Evolutionary conservation across 257 asterid species (phyloP).

Genomic region (Penstemon barbatus): DNA sequence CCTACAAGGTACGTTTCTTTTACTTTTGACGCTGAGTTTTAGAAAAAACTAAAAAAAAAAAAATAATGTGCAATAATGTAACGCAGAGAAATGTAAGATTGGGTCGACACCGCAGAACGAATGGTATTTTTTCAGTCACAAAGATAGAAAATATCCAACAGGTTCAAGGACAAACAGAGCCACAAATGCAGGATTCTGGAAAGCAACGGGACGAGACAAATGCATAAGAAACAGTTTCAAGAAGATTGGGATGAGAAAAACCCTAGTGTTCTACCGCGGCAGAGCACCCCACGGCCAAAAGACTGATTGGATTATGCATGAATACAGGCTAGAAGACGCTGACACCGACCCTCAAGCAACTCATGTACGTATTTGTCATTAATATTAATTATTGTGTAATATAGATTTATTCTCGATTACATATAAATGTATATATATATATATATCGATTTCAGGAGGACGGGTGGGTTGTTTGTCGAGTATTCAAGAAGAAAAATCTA

Average conservation of each 20-base stretch:
- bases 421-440: background rate
- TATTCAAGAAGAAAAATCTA: constrained; percentile 85
- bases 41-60: no score
- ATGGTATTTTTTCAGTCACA: constrained; percentile 96
- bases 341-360: constrained; percentile 45
- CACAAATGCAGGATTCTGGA: constrained; percentile 90
- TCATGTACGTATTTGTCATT: constrained; percentile 28
- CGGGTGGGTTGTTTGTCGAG: constrained; percentile 95
- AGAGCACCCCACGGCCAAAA: constrained; percentile 94
- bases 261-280: constrained; percentile 86
- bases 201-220: constrained; percentile 90
- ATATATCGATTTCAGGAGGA: constrained; percentile 50
- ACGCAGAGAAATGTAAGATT: constrained; percentile 69
- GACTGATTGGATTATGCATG: constrained; percentile 96
- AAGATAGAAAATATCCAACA: constrained; percentile 88
- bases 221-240: constrained; percentile 68
- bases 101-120: constrained; percentile 91
- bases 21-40: background rate
- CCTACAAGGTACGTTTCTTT: constrained; percentile 62
- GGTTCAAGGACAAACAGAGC: constrained; percentile 90
- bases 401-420: background rate
- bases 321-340: constrained; percentile 69
- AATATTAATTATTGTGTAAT: no score
- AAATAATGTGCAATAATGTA: background rate
- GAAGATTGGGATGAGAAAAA: constrained; percentile 91